These are phyloP conservation scores for carrot (Daucus carota) DNA, from an alignment of 129 eudicot genomes.

Conservation along the genomic window DH1_v3.0 NC_030387.2:24300501-24301000, in stretches of 20 bases:
- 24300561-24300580: conserved; percentile 26
- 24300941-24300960: conserved; percentile 29
- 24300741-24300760: not conserved
- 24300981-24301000: not conserved
- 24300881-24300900: conserved; percentile 38
- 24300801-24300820: not conserved
- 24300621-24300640: conserved; percentile 41
- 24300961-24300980: not conserved
- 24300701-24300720: conserved; percentile 32
- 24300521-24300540: conserved; percentile 38
- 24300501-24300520: conserved; percentile 51
- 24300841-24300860: conserved; percentile 14
- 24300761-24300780: not conserved
- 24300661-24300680: conserved; percentile 19
- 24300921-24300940: conserved; percentile 39
- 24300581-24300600: conserved; percentile 41
- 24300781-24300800: not conserved
- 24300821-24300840: conserved; percentile 47
- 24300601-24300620: conserved; percentile 45
- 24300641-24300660: conserved; percentile 39
- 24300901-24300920: conserved; percentile 40
- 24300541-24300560: conserved; percentile 33
- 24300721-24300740: conserved; percentile 10
- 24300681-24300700: conserved; percentile 26
- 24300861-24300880: conserved; percentile 28